phyloP scores from a whole-genome alignment of 306 rosid species.

The Echinosophora koreensis region DNA sequence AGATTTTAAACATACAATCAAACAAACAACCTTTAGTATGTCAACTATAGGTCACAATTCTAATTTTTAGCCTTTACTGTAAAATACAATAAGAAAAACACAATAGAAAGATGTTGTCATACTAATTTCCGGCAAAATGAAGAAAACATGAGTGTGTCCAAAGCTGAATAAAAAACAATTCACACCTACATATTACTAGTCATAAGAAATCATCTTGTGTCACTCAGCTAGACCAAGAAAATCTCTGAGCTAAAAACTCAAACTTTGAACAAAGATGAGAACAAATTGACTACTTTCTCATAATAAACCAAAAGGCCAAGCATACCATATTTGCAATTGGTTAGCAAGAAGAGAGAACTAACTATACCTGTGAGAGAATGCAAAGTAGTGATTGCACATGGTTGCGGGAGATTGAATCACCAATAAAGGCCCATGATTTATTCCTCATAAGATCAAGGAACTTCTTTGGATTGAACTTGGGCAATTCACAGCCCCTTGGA shows the following conservation, averaged over 20 bases:
- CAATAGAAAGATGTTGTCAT: not conserved
- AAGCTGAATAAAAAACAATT: constrained; percentile 7
- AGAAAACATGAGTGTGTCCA: constrained; percentile 19
- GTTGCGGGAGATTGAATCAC: constrained; percentile 89
- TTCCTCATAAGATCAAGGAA: constrained; percentile 76
- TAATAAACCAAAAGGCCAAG: not conserved
- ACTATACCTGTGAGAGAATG: constrained; percentile 77
- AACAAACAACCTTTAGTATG: not conserved
- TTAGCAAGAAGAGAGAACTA: not conserved
- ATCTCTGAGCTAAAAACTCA: not conserved
- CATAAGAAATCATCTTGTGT: constrained; percentile 10
- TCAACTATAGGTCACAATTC: not conserved
- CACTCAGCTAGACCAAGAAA: constrained; percentile 4
- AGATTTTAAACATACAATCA: not conserved
- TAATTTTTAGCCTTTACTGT: not conserved
- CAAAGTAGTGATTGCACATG: constrained; percentile 84
- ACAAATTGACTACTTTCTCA: not conserved
- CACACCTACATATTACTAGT: not conserved
- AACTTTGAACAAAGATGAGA: not conserved
- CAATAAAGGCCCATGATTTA: constrained; percentile 75
- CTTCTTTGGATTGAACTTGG: constrained; percentile 63
- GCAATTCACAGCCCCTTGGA: constrained; percentile 69
- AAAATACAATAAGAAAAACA: not conserved
- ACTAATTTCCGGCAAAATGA: not conserved
- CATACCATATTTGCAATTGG: constrained; percentile 18